Base-by-base conservation (phyloP, 2,329 filamentous ascomycete species). In the Colletotrichum graminicola region DNA sequence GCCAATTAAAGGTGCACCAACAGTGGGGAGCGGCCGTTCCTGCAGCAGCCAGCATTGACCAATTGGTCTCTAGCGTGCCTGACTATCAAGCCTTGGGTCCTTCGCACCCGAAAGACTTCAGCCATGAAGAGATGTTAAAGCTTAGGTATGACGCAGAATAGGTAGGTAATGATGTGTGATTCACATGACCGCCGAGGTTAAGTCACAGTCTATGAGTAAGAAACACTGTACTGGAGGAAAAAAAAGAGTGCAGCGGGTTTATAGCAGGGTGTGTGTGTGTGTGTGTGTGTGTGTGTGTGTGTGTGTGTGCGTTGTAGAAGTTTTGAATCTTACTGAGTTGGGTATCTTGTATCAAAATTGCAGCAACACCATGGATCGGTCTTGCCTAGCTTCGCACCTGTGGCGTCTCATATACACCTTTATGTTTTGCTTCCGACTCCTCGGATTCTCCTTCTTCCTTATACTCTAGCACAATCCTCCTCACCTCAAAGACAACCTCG, bases 401-500 rank as follows among this genome's bases (percentile, higher is more conserved):
- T 32, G 34, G 18, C 29, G 32, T 63, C 57, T 18, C 29, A 63
- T 2, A 26, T 39, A 21, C 12, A 12, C 1, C 3, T n/a, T 8
- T 8, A 39, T 39, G 21, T n/a, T 57, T 39, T n/a, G 32, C 66
- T 32, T 74, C 74, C 54, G 71, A 74, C 45, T 76, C 63, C 18
- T 36, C 60, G 16, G 18, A 74, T 45, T 76, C 79, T 39, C 77
- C 77, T 74, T 85, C 82, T 57, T 81, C 80, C 65, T 73, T 76
- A 76, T 85, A 85, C 76, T 94, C 93, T 74, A 90, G 88, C 81
- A 90, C 92, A 60, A 95, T 86, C 67, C 92, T 86, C 73, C 93
- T 85, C 73, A 98, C 85, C 81, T 97, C 95, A 79, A 98, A 96
- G 14, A 91, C 86, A 18, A 98, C 95, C 82, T 99, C 96, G 43